Percentiles rank a stretch among this genome's conserved stretches.
phyloP scores from a whole-genome alignment of 1,284 basidiomycete genomes.

The Cutaneotrichosporon sp. region DNA sequence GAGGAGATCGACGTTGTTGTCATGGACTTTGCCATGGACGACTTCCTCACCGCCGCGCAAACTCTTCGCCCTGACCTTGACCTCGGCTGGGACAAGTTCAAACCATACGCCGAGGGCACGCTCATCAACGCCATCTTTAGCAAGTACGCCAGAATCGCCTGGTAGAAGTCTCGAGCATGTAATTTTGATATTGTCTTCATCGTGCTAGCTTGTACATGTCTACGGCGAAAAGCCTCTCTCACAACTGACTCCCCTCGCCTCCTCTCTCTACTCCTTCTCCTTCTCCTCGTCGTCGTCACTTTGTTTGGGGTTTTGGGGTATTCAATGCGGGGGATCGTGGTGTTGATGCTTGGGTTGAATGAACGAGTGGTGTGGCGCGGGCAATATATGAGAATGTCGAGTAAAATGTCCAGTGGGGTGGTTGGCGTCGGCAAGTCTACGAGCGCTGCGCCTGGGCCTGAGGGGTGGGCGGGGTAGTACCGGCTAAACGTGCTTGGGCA shows the following conservation, averaged over 20 bases:
- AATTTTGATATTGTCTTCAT: background rate
- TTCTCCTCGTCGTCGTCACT: background rate
- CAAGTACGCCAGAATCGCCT: slow-evolving; percentile 42
- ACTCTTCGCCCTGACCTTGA: slow-evolving; percentile 37
- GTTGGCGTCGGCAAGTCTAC: background rate
- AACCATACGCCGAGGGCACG: slow-evolving; percentile 45
- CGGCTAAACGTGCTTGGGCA: slow-evolving; percentile 42
- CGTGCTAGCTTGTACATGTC: slow-evolving; percentile 5
- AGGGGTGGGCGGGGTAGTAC: slow-evolving; percentile 20
- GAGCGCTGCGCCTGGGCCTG: slow-evolving; percentile 31
- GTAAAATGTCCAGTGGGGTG: background rate
- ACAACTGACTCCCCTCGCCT: background rate
- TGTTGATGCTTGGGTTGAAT: background rate
- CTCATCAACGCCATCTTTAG: slow-evolving; percentile 48
- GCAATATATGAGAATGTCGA: background rate
- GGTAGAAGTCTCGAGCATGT: slow-evolving; percentile 19
- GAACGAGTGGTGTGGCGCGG: slow-evolving; percentile 4
- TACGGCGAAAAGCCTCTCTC: background rate
- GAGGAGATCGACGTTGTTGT: slow-evolving; percentile 47
- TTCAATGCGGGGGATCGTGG: slow-evolving; percentile 14
- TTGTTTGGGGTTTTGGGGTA: slow-evolving; percentile 10
- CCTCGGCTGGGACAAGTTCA: slow-evolving; percentile 34
- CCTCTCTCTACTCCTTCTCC: no score
- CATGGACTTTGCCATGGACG: slow-evolving; percentile 52
- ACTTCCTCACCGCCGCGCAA: slow-evolving; percentile 48